Base-by-base conservation (phyloP, 1,139 yeast species). In the Blastobotrys raffinosifermentans region DNA sequence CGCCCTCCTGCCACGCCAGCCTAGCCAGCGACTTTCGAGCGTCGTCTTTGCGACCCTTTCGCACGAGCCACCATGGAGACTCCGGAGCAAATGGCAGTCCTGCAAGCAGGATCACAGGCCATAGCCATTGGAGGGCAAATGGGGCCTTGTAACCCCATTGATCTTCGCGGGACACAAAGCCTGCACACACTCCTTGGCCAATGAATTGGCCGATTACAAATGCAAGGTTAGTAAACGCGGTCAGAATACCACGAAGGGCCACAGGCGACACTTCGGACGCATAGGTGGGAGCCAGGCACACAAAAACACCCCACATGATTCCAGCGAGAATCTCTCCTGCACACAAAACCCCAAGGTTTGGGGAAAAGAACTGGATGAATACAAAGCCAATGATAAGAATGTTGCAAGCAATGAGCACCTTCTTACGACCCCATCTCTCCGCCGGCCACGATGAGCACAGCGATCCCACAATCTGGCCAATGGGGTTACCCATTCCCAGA, bases 71-170 rank as follows among this genome's bases (percentile, higher is more conserved):
- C 67, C 77, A 72, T 34, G 80, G 80, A 18, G 78, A 69, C 49
- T 75, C 80, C 22, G 80, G 80, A 6, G 47, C 48, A 22, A 53
- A 37, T 18, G 49, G 50, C 57, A 73, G 63, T 43, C 75, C 77
- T 33, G 57, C 49, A 34, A 74, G 64, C 52, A 75, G 64, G 14
- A 75, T 77, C 38, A 73, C 45, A 2, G 81, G 80, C 81, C 82
- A 77, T 7, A 70, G 51, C 38, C 39, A 56, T 77, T 39, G 80
- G 75, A 31, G 31, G 21, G 35, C 48, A 26, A 19, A 63, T 59
- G 41, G 47, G 17, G 43, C 39, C 27, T 35, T 32, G 36, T 44
- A 47, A 4, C 47, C 45, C 39, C 43, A 43, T 18, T 37, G 26
- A 26, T 35, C 41, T 4, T 26, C 21, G 15, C 39, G 39, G 29